Conservation (phyloP, 2,329 filamentous ascomycete genomes). For the Botryosphaeria agaves region DNA sequence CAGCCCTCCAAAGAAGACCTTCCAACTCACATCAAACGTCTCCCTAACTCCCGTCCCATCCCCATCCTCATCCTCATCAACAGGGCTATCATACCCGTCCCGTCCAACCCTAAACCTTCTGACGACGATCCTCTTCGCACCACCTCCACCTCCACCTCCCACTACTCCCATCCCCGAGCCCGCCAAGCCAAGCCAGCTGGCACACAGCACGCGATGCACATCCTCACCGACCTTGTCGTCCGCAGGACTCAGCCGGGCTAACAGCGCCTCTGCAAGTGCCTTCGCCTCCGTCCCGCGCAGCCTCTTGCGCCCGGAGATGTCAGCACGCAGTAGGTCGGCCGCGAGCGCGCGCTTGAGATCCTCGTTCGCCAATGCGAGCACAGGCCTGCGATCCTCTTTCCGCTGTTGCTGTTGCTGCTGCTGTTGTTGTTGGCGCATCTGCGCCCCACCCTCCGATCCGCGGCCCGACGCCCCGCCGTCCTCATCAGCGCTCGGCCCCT, state of each 20-base stretch:
- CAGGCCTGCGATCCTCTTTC: constrained; percentile 15
- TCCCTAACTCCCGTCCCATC: constrained; percentile 12
- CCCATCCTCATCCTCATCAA: constrained; percentile 19
- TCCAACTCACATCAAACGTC: constrained; percentile 27
- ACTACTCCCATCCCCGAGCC: constrained; percentile 18
- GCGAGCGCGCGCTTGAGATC: constrained; percentile 26
- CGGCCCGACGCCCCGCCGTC: neutral
- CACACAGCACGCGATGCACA: constrained; percentile 20
- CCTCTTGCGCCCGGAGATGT: constrained; percentile 23
- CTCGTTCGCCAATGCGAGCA: too few species aligned
- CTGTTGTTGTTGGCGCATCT: constrained; percentile 11
- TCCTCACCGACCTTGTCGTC: constrained; percentile 17
- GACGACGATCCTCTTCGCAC: constrained; percentile 21
- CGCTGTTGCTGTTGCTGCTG: constrained; percentile 4
- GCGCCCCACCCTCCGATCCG: constrained; percentile 1
- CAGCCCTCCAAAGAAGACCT: constrained; percentile 21
- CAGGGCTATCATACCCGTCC: constrained; percentile 20
- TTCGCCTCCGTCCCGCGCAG: constrained; percentile 29
- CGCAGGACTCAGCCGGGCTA: constrained; percentile 13
- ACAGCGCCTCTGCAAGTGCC: constrained; percentile 25
- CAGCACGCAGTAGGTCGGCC: constrained; percentile 28
- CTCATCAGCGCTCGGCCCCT: neutral
- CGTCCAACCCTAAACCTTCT: constrained; percentile 22
- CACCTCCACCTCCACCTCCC: constrained; percentile 12
- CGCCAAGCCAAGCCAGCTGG: constrained; percentile 22